phyloP scores from a whole-genome alignment of 495 filamentous ascomycete species.

The Annulohypoxylon nitens region DNA sequence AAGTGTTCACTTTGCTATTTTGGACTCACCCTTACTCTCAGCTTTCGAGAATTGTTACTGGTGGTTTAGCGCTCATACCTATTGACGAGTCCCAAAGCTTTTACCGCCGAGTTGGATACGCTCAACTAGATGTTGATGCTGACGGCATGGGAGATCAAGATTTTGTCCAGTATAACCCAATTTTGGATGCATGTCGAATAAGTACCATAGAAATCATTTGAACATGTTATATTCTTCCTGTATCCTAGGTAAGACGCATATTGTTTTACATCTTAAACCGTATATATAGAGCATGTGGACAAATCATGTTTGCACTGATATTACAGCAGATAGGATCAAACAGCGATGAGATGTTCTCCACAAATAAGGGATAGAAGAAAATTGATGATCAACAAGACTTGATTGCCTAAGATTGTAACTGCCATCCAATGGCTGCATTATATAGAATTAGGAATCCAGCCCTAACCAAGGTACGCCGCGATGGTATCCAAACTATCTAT shows the following conservation, averaged over 20 bases:
- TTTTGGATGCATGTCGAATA: not conserved
- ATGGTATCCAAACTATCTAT: conserved; percentile 41
- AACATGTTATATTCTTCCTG: not conserved
- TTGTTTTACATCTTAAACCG: too few species aligned
- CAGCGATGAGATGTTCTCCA: not conserved
- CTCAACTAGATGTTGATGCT: not conserved
- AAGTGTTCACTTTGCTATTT: conserved; percentile 15
- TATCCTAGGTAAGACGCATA: too few species aligned
- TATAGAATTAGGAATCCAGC: not conserved
- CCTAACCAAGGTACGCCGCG: not conserved
- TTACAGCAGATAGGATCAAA: not conserved
- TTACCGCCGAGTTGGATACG: conserved; percentile 36
- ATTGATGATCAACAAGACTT: not conserved
- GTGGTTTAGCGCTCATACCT: conserved; percentile 13
- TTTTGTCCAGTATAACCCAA: not conserved
- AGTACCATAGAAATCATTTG: not conserved
- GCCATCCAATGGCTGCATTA: not conserved
- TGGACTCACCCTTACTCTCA: not conserved
- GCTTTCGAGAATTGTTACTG: not conserved
- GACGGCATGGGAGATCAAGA: not conserved
- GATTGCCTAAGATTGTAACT: not conserved
- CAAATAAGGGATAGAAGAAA: not conserved
- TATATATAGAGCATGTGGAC: too few species aligned
- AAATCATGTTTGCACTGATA: not conserved
- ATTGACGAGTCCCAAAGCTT: conserved; percentile 1